Base-by-base conservation (phyloP, 768 basidiomycete species). In the Dioszegia crocea region DNA sequence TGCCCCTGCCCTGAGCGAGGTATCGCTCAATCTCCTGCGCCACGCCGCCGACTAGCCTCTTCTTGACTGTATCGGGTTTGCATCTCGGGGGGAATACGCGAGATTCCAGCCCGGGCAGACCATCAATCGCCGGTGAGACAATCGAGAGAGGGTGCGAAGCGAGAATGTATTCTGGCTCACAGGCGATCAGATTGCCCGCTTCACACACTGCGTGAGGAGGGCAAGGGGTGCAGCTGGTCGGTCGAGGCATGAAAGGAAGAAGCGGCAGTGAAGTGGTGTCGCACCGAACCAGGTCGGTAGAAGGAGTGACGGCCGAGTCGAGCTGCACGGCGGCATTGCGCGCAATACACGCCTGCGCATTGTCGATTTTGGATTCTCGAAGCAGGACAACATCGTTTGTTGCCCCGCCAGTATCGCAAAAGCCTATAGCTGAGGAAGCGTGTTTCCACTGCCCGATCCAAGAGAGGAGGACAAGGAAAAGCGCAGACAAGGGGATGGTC, bases 1-100 rank as follows among this genome's bases (percentile, higher is more conserved):
- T 56, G 1, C 78, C 78, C 36, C 75, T 60, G 6, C 73, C 55
- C 41, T 47, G 61, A 14, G 76, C 68, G 8, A 79, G 59, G 4
- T 72, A 58, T 27, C 46, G 60, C 41, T 74, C 70, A 24, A 76
- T 61, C 47, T 60, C 57, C 23, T 59, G 65, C 0, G 76, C 78
- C n/a, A 75, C 61, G 27, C 63, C 63, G 0, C 73, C 74, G 10
- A 78, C 69, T 36, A 75, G 64, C 44, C 77, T 66, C 46, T 71
- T 72, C 56, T 71, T 77, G 51, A 68, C 74, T 16, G 78, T 78
- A 56, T 80, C 80, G 9, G 78, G 74, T 19, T 63, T 67, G 60
- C 80, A 80, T 4, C 38, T 41, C 3, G 78, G 74, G 2, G 77
- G 59, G 60, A 77, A 66, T 0, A 78, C 75, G 17, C 71, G 27